Evolutionary conservation across 805 yeast species (phyloP), one percentile per base, ranked within the genome.

Genomic region (Candida insectalens): DNA sequence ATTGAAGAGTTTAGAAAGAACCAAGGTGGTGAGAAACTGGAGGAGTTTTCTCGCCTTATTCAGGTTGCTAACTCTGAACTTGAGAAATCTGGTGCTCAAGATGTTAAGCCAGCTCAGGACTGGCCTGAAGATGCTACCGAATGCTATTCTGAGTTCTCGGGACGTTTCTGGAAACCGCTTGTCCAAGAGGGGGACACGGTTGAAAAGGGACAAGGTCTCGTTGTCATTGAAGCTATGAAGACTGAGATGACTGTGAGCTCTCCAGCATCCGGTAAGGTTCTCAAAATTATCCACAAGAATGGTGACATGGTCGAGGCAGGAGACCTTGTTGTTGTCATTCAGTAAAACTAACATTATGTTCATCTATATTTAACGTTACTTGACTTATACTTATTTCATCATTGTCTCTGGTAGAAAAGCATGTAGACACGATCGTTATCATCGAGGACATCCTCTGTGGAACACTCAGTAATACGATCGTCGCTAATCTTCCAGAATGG

Each of bases 281-380:
- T 71, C 32, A 81, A 82, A 60, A 63, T 84, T 29, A 57, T 75
- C 37, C 95, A 85, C 55, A 67, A 69, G 36, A 84, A 85, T 51
- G 97, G 97, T 50, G 96, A 89, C 51, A 83, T 92, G 82, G 94
- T 89, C 27, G 96, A 89, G 39, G 85, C 96, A 26, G 98, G 98
- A 42, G 97, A 92, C 55, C 61, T 85, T 41, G 95, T 92, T 30
- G 96, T 80, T 33, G 95, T 88, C 17, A 62, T 82, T 27, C 77
- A 73, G 54, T 71, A 53, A 31, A 6, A 7, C n/a, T n/a, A n/a
- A n/a, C n/a, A n/a, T n/a, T n/a, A n/a, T n/a, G n/a, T n/a, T n/a
- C n/a, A n/a, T n/a, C n/a, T n/a, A n/a, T n/a, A n/a, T n/a, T n/a
- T n/a, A n/a, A n/a, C n/a, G n/a, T n/a, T 16, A 28, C 13, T 13